These are phyloP conservation scores for Cryptosporidium parvum DNA, from an alignment of 169 alveolate species.

Conservation along the genomic window DNA sequence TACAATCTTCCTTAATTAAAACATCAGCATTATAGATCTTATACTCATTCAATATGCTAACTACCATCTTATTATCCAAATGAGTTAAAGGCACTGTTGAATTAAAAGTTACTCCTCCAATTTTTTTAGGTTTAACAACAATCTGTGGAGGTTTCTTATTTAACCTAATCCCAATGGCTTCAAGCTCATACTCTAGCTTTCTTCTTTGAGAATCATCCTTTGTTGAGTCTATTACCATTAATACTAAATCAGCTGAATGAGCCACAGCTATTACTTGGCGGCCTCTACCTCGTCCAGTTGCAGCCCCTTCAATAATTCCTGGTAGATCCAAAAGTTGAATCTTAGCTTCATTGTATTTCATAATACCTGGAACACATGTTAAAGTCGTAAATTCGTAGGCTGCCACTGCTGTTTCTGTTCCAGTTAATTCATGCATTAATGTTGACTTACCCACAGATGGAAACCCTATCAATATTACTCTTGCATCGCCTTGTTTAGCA, in stretches of 20 bases:
- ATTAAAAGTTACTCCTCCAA: slow-evolving; percentile 86
- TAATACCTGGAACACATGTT: slow-evolving; percentile 91
- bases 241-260: slow-evolving; percentile 87
- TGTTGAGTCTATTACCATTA: slow-evolving; percentile 81
- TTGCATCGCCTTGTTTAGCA: slow-evolving; percentile 90
- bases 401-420: slow-evolving; percentile 88
- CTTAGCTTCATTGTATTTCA: slow-evolving; percentile 90
- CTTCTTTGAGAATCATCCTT: slow-evolving; percentile 87
- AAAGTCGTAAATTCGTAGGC: slow-evolving; percentile 92
- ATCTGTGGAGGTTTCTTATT: slow-evolving; percentile 88
- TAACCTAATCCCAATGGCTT: slow-evolving; percentile 88
- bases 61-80: slow-evolving; percentile 86
- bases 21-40: slow-evolving; percentile 89
- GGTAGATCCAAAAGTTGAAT: slow-evolving; percentile 95
- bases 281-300: slow-evolving; percentile 96
- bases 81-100: slow-evolving; percentile 87
- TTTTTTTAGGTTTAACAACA: slow-evolving; percentile 83
- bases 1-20: slow-evolving; percentile 86
- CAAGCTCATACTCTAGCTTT: slow-evolving; percentile 87
- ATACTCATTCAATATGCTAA: slow-evolving; percentile 87
- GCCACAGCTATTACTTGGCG: slow-evolving; percentile 95
- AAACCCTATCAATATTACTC: slow-evolving; percentile 92
- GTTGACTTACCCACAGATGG: slow-evolving; percentile 93
- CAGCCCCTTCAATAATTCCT: slow-evolving; percentile 96
- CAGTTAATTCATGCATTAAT: slow-evolving; percentile 85